phyloP scores from a whole-genome alignment of 148 eudicot species.

The Vaccinium myrtillus region DNA sequence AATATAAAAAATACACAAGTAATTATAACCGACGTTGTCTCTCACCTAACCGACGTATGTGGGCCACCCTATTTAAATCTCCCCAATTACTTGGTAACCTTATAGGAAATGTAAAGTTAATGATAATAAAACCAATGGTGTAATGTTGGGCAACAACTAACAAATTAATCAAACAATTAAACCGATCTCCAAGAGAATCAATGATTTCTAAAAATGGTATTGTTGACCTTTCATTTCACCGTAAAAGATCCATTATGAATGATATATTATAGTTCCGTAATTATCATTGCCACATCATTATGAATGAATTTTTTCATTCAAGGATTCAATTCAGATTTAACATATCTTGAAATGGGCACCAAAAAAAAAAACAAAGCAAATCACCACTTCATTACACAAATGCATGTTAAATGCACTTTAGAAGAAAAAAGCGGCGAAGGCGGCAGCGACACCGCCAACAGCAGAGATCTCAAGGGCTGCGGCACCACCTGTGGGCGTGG shows the following conservation, averaged over 20 bases:
- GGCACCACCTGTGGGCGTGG: background rate
- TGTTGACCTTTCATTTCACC: background rate
- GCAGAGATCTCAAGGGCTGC: background rate
- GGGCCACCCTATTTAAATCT: background rate
- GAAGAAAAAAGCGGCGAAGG: slow-evolving; percentile 13
- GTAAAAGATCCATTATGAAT: background rate
- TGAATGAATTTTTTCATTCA: background rate
- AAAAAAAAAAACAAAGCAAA: background rate
- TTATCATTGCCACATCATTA: background rate
- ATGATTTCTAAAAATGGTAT: background rate
- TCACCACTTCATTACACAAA: background rate
- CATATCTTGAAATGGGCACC: background rate
- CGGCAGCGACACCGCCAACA: background rate
- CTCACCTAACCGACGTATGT: background rate
- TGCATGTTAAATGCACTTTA: background rate
- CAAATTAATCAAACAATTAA: background rate
- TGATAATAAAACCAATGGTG: background rate
- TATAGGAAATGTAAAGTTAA: too few relatives aligned
- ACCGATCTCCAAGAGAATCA: too few relatives aligned
- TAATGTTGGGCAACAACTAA: background rate
- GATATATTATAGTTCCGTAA: background rate
- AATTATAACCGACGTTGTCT: background rate
- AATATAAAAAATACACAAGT: background rate
- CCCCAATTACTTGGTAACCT: background rate
- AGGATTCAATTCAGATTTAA: background rate